These are phyloP conservation scores for Cadophora gregata DNA, from an alignment of 2,329 filamentous ascomycete species.

Conservation along the genomic window DNA sequence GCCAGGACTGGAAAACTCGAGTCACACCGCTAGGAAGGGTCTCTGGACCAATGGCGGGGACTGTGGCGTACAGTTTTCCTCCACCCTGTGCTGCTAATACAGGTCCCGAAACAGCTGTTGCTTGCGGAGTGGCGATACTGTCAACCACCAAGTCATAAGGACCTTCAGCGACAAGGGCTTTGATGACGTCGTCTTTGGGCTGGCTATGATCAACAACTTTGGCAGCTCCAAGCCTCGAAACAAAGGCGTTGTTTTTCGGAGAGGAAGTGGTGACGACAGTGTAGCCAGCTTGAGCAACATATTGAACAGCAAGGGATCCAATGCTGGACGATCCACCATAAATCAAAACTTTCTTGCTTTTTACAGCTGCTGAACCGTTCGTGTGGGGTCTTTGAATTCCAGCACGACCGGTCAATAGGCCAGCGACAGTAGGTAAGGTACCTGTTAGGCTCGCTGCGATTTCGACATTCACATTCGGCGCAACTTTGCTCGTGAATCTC, in stretches of 20 bases:
- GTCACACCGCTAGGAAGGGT: conserved; percentile 36
- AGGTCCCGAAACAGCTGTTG: conserved; percentile 36
- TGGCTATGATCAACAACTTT: conserved; percentile 44
- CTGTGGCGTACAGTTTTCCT: conserved; percentile 36
- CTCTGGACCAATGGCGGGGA: conserved; percentile 29
- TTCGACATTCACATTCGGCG: conserved; percentile 25
- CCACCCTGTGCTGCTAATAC: conserved; percentile 38
- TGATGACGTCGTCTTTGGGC: conserved; percentile 21
- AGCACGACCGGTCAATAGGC: conserved; percentile 34
- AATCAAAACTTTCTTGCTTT: conserved; percentile 43
- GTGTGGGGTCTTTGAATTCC: conserved; percentile 14
- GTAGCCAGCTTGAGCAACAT: conserved; percentile 41
- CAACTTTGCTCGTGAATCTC: conserved; percentile 21
- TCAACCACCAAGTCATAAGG: conserved; percentile 43
- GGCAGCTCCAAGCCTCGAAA: conserved; percentile 42
- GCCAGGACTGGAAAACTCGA: conserved; percentile 38
- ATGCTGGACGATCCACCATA: conserved; percentile 45
- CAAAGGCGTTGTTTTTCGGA: conserved; percentile 40
- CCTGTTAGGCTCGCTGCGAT: conserved; percentile 28
- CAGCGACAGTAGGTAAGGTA: conserved; percentile 40
- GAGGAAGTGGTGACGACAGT: conserved; percentile 46
- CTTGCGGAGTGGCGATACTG: conserved; percentile 39
- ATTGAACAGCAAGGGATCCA: conserved; percentile 42
- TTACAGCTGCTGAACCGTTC: conserved; percentile 19
- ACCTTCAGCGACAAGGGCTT: conserved; percentile 37